Evolutionary conservation across 352 stramenopile genomes (phyloP), one percentile per base, ranked within the genome.

Genomic region (Saprolegnia parasitica): DNA sequence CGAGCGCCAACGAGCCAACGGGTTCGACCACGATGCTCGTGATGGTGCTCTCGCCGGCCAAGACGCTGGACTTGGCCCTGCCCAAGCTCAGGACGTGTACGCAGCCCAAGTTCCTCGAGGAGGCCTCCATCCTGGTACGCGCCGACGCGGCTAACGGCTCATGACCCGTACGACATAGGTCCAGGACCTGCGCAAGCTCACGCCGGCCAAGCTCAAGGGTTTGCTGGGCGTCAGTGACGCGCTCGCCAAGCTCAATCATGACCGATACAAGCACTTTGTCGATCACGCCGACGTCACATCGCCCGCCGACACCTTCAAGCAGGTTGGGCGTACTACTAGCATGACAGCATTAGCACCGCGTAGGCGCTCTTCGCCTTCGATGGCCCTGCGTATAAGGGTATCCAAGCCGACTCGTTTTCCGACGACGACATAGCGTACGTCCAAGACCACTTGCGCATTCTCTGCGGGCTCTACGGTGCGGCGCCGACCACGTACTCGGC

Each of bases 401-500:
- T 90, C 72, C 80, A 84, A 65, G 84, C 82, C 66, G 26, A 24
- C 6, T 21, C 24, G 20, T 73, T 20, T 39, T 23, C 0, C 13
- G 24, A 26, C 4, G 73, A 70, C 5, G 89, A 97, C n/a, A 71
- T 95, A 35, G 71, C 76, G n/a, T 95, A 82, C 29, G 79, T 84
- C 4, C 81, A 94, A 64, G 70, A 78, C 47, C 84, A 96, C 78
- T 76, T 99, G 55, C 83, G 92, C 37, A 97, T 99, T 72, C 78
- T 98, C 21, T 97, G 93, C 76, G 93, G 94, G 10, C 78, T 99
- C 0, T 98, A 98, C 73, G 96, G 83, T 81, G 18, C 13, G 18
- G 20, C 47, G 24, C 24, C 35, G 16, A 9, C 1, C 47, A 63
- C 1, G 18, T 24, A n/a, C n/a, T n/a, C n/a, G n/a, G n/a, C n/a